These are phyloP conservation scores for Athelia sp. DNA, from an alignment of 1,284 basidiomycete genomes.

Conservation along the genomic window DNA sequence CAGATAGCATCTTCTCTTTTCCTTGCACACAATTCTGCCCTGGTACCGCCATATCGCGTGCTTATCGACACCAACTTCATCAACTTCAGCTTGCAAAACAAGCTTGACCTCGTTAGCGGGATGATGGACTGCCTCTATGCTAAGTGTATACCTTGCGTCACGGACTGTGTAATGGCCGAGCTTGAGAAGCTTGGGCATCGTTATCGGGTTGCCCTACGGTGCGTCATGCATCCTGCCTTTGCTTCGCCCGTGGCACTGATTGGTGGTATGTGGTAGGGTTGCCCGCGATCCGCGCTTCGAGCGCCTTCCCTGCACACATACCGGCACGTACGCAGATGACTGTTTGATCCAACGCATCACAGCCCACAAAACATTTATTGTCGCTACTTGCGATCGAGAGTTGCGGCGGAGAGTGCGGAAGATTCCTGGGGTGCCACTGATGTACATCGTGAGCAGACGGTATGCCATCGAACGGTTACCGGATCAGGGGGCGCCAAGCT, in stretches of 20 bases:
- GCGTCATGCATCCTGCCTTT: constrained; percentile 21
- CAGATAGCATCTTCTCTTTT: constrained; percentile 89
- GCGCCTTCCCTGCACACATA: constrained; percentile 86
- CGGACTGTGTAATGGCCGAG: constrained; percentile 97
- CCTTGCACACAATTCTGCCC: constrained; percentile 92
- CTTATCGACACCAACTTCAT: constrained; percentile 99
- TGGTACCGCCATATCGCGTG: constrained; percentile 96
- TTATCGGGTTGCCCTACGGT: constrained; percentile 93
- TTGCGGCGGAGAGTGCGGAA: constrained; percentile 89
- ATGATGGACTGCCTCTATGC: constrained; percentile 99
- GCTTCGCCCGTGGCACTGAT: too few relatives aligned
- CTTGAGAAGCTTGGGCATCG: constrained; percentile 96
- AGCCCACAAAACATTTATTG: constrained; percentile 94
- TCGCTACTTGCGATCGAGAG: constrained; percentile 97
- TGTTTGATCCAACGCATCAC: constrained; percentile 95
- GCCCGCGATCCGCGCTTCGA: constrained; percentile 98
- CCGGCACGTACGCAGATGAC: constrained; percentile 97
- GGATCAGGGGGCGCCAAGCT: constrained; percentile 76
- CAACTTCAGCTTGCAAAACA: constrained; percentile 98
- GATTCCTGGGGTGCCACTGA: constrained; percentile 90
- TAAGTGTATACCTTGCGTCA: constrained; percentile 99
- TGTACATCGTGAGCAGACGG: constrained; percentile 89
- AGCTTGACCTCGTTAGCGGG: constrained; percentile 91
- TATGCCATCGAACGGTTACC: constrained; percentile 93
- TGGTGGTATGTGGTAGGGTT: constrained; percentile 74